These are phyloP conservation scores for Malus sylvestris DNA, from an alignment of 306 rosid genomes.

Conservation along the genomic window DNA sequence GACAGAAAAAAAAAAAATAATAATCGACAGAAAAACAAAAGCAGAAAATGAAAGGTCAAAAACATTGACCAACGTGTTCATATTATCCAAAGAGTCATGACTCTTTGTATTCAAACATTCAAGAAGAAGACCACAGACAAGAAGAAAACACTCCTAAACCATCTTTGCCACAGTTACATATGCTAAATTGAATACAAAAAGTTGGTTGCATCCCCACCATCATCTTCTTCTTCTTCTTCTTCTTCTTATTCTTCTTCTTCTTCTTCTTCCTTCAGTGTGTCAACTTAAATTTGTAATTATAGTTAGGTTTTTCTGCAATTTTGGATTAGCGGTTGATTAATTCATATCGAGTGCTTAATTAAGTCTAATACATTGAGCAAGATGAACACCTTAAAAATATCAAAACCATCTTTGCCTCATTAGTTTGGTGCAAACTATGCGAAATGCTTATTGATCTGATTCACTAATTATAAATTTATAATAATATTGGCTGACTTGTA, in stretches of 20 bases:
- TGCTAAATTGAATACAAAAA: not conserved
- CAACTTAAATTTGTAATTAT: not conserved
- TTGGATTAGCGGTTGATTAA: slow-evolving; percentile 10
- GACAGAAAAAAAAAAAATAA: too few species aligned
- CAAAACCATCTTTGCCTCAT: not conserved
- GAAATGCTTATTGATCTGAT: slow-evolving; percentile 3
- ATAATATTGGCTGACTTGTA: too few species aligned
- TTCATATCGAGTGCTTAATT: not conserved
- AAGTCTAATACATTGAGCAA: slow-evolving; percentile 35
- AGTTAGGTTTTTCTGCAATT: slow-evolving; percentile 52
- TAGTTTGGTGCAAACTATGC: not conserved
- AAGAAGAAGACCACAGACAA: not conserved
- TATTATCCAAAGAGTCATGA: not conserved
- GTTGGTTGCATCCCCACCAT: slow-evolving; percentile 6
- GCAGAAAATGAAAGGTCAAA: not conserved
- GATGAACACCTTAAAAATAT: not conserved
- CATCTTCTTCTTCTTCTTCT: not conserved
- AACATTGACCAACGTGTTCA: not conserved
- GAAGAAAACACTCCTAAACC: not conserved
- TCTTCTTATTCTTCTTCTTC: too few species aligned
- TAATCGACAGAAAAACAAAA: not conserved
- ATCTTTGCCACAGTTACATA: slow-evolving; percentile 13
- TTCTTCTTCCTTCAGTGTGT: not conserved
- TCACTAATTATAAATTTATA: not conserved
- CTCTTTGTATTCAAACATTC: not conserved